Evolutionary conservation across 495 filamentous ascomycete species (phyloP).

Genomic region (Annulohypoxylon nitens): DNA sequence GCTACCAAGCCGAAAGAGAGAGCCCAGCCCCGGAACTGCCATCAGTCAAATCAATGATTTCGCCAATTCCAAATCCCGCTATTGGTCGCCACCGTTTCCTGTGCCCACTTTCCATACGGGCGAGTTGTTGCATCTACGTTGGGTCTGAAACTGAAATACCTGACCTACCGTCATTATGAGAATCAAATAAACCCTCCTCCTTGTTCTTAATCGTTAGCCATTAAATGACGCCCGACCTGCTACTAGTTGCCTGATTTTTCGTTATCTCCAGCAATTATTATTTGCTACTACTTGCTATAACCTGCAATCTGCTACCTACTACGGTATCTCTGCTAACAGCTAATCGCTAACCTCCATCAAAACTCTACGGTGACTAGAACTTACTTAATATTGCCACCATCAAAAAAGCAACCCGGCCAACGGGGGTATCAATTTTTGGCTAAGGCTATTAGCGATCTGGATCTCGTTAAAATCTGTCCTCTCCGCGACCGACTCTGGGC

Average conservation of each 20-base stretch:
- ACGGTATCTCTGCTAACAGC: too few relatives aligned
- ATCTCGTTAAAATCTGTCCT: conserved; percentile 38
- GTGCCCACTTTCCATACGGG: conserved; percentile 34
- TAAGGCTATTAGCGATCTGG: conserved; percentile 31
- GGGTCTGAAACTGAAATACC: conserved; percentile 41
- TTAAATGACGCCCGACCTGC: conserved; percentile 19
- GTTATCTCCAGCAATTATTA: too few relatives aligned
- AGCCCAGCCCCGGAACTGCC: conserved; percentile 5
- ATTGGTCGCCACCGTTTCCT: conserved; percentile 30
- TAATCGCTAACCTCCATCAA: background rate
- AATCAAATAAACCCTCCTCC: conserved; percentile 31
- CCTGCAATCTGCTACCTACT: background rate
- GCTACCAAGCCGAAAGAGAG: conserved; percentile 1
- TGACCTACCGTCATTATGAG: conserved; percentile 44
- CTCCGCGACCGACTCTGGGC: conserved; percentile 20
- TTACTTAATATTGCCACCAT: conserved; percentile 7
- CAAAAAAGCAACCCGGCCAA: background rate
- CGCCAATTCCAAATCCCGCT: conserved; percentile 40
- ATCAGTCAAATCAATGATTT: conserved; percentile 42
- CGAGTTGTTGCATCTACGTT: conserved; percentile 29
- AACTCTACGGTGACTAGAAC: background rate
- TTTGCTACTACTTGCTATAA: background rate
- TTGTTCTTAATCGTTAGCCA: conserved; percentile 11
- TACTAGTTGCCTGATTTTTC: background rate
- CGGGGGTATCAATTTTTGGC: conserved; percentile 15